Conservation (phyloP, 2,329 filamentous ascomycete species). For the Neonectria punicea region DNA sequence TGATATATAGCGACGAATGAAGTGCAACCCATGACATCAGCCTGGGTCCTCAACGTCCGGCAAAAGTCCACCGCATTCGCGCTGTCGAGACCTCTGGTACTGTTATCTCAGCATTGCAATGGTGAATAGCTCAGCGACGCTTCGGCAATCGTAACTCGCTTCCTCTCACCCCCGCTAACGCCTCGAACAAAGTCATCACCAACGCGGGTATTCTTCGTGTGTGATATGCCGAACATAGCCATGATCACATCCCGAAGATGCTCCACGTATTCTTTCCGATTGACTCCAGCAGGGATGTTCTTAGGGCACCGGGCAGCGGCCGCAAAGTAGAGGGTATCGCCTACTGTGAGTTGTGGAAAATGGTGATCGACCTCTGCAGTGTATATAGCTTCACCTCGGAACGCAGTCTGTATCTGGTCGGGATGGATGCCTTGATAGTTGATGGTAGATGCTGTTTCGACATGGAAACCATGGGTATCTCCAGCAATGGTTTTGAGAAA, state of each 20-base stretch:
- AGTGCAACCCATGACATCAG: slow-evolving; percentile 66
- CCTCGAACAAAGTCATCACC: slow-evolving; percentile 73
- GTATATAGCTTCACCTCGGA: slow-evolving; percentile 81
- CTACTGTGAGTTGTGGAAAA: slow-evolving; percentile 77
- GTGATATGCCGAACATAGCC: slow-evolving; percentile 74
- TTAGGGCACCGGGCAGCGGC: slow-evolving; percentile 72
- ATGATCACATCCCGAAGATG: slow-evolving; percentile 74
- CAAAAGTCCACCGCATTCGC: slow-evolving; percentile 72
- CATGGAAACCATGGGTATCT: not conserved
- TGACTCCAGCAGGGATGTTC: slow-evolving; percentile 64
- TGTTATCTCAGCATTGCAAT: slow-evolving; percentile 77
- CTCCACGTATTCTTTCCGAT: slow-evolving; percentile 60
- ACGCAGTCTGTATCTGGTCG: not conserved
- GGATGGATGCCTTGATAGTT: not conserved
- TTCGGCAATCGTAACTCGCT: slow-evolving; percentile 48
- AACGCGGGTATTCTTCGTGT: slow-evolving; percentile 73
- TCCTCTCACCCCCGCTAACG: slow-evolving; percentile 61
- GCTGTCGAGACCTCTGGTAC: slow-evolving; percentile 69
- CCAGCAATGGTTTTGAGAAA: not conserved
- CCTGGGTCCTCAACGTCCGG: slow-evolving; percentile 67
- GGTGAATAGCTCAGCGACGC: slow-evolving; percentile 46
- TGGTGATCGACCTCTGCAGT: slow-evolving; percentile 82
- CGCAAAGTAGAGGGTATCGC: slow-evolving; percentile 78
- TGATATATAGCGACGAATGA: slow-evolving; percentile 72
- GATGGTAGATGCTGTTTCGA: not conserved